Evolutionary conservation across 257 asterid genomes (phyloP).

Genomic region (Schizonepeta tenuifolia): DNA sequence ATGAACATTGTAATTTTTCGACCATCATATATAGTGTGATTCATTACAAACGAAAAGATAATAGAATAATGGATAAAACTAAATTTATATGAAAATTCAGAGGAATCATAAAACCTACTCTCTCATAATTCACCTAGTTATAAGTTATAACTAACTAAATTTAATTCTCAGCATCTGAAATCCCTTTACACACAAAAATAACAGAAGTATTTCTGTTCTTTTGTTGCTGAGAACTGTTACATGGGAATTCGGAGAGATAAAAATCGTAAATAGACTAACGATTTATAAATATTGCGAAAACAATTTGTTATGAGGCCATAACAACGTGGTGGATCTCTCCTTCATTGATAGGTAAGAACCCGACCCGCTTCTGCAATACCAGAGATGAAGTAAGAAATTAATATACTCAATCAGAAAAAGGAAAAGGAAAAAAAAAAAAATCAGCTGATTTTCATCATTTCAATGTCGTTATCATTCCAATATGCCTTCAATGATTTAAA

Average conservation of each 20-base stretch:
- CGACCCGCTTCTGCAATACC: slow-evolving; percentile 78
- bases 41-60: not conserved
- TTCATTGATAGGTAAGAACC: slow-evolving; percentile 70
- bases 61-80: not conserved
- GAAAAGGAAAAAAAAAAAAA: too few relatives aligned
- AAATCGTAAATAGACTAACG: not conserved
- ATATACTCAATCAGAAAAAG: not conserved
- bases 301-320: slow-evolving; percentile 41
- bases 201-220: slow-evolving; percentile 6
- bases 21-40: not conserved
- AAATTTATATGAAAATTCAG: not conserved
- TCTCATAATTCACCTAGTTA: slow-evolving; percentile 55
- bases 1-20: not conserved
- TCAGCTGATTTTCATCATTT: too few relatives aligned
- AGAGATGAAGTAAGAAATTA: not conserved
- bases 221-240: slow-evolving; percentile 38
- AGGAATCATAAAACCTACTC: slow-evolving; percentile 29
- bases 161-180: slow-evolving; percentile 35
- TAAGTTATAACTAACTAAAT: too few relatives aligned
- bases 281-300: not conserved
- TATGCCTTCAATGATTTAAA: too few relatives aligned
- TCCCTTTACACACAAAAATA: slow-evolving; percentile 24
- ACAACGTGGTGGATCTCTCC: slow-evolving; percentile 69
- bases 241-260: slow-evolving; percentile 50
- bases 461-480: too few relatives aligned